Evolutionary conservation across 1,284 basidiomycete species (phyloP), one percentile per base, ranked within the genome.

Genomic region (Cryptococcus deneoformans): DNA sequence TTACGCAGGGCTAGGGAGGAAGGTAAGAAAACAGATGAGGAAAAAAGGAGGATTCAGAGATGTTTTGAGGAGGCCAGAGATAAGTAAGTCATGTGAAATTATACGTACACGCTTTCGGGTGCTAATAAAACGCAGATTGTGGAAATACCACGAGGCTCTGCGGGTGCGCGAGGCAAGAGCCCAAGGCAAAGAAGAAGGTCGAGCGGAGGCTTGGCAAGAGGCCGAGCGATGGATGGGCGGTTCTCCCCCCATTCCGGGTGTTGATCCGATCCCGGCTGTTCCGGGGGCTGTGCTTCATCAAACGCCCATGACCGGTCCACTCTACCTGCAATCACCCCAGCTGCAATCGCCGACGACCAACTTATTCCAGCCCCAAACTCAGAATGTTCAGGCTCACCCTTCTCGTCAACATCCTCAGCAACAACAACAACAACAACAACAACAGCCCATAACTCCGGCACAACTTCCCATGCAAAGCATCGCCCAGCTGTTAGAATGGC

Each of bases 161-260:
- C 61, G 68, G 40, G 71, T 76, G 1, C 66, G 73, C 35, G 70
- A 78, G 35, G 76, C 76, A 1, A 56, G 64, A 42, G 68, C 68
- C 1, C 61, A 63, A 43, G 76, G 74, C 10, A 62, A 68, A 51
- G 71, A 73, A 50, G 70, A 76, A 60, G 75, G 76, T 6, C 62
- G 75, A 16, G 59, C 65, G 6, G 75, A 76, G 71, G 74, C 74
- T 39, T 77, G 71, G 64, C 62, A 74, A 56, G 74, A 75, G 57
- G 72, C 72, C 9, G 73, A 70, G 60, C 57, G 70, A 48, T 77
- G 71, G 74, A 72, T 76, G 71, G 66, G 67, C 10, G 59, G 53
- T 29, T 59, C 61, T 6, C 74, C 72, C 74, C 72, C 72, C 8
- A 71, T 75, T 39, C 72, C 72, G 2, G 56, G 56, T 11, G 60